phyloP scores from a whole-genome alignment of 2,329 filamentous ascomycete species.

The Phaeosphaeriaceae sp. region DNA sequence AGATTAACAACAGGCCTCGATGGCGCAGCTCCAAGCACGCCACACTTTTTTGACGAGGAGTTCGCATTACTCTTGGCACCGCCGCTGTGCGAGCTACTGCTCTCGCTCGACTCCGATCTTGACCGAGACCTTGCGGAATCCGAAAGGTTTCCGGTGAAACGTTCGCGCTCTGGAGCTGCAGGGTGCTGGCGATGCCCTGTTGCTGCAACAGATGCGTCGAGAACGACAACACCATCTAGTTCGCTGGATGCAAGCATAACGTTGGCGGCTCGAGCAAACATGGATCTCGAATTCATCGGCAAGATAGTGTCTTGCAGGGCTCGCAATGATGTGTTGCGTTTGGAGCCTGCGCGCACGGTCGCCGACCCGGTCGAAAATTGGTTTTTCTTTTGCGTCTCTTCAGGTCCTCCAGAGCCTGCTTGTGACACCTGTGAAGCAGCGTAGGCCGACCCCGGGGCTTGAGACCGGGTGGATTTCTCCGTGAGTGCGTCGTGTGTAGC shows the following conservation, averaged over 20 bases:
- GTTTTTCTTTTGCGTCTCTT: not conserved
- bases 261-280: conserved; percentile 43
- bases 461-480: not conserved
- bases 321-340: conserved; percentile 10
- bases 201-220: conserved; percentile 41
- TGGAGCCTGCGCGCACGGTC: not conserved
- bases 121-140: not conserved
- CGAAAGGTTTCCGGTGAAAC: not conserved
- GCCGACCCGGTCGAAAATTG: not conserved
- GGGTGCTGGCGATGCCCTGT: conserved; percentile 1
- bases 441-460: not conserved
- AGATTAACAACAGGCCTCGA: not conserved
- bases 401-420: not conserved
- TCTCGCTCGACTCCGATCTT: conserved; percentile 1
- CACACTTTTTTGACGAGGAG: not conserved
- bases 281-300: conserved; percentile 33
- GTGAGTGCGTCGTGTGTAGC: not conserved
- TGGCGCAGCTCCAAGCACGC: not conserved
- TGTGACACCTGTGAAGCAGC: conserved; percentile 6
- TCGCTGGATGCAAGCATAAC: conserved; percentile 40
- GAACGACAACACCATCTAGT: conserved; percentile 42
- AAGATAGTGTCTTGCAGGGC: conserved; percentile 38
- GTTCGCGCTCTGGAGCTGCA: not conserved
- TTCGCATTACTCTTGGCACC: not conserved
- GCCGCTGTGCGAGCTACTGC: conserved; percentile 1